Evolutionary conservation across 805 yeast genomes (phyloP).

Genomic region (Saturnispora silvae): DNA sequence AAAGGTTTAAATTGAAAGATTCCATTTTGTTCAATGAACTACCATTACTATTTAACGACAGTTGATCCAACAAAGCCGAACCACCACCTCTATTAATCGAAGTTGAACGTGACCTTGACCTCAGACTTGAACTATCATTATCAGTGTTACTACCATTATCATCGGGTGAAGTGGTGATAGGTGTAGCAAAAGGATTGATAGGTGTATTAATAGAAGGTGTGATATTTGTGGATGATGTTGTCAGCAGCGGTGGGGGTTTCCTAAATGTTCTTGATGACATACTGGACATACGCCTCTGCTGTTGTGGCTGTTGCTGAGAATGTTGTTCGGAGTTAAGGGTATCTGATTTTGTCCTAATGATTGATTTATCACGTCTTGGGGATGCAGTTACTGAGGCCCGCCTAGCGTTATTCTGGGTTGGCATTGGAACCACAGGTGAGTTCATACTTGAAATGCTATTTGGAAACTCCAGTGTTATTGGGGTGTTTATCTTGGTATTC

Average conservation of each 20-base stretch:
- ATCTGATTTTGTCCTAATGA: no score
- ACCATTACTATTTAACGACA: neutral
- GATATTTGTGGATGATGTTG: no score
- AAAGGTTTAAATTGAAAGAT: neutral
- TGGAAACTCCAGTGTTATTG: neutral
- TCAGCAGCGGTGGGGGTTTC: no score
- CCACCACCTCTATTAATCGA: neutral
- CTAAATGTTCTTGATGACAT: conserved; percentile 26
- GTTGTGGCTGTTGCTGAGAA: no score
- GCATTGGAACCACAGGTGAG: no score
- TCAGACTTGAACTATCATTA: neutral
- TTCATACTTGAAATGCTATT: neutral
- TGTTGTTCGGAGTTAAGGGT: no score
- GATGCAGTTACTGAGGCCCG: neutral
- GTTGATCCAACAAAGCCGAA: neutral
- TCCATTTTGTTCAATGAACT: neutral
- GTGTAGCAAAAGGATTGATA: no score
- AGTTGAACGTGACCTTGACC: neutral
- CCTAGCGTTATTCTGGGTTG: no score
- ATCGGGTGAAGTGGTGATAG: conserved; percentile 14
- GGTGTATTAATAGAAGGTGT: no score
- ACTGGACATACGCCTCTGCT: no score
- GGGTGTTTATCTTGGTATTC: neutral
- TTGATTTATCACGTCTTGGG: neutral
- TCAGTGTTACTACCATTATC: neutral